Evolutionary conservation across 1,284 basidiomycete genomes (phyloP).

Genomic region (Crepidotus sp.): DNA sequence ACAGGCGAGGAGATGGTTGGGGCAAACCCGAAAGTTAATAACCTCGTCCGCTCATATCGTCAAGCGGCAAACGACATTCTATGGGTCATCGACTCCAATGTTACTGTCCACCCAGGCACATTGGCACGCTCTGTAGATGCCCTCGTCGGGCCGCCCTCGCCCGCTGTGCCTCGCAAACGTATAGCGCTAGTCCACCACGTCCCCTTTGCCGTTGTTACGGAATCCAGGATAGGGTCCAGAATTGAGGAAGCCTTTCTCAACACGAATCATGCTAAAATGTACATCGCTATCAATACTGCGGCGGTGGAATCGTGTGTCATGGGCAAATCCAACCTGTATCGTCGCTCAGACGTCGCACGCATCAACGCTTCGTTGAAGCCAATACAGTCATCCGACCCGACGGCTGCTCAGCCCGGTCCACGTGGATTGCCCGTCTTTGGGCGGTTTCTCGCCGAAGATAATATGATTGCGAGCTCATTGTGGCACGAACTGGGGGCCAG

Average conservation of each 20-base stretch:
- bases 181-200: conserved; percentile 95
- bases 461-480: conserved; percentile 83
- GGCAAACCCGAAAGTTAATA: conserved; percentile 97
- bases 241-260: conserved; percentile 94
- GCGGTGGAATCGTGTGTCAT: conserved; percentile 93
- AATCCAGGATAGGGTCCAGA: conserved; percentile 64
- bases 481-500: conserved; percentile 87
- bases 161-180: conserved; percentile 30
- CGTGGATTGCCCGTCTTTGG: conserved; percentile 73
- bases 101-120: conserved; percentile 73
- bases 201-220: conserved; percentile 77
- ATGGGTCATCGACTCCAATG: conserved; percentile 96
- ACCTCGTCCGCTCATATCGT: conserved; percentile 79
- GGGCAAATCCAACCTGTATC: conserved; percentile 94
- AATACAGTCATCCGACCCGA: conserved; percentile 23
- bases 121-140: conserved; percentile 81
- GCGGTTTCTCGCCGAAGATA: conserved; percentile 88
- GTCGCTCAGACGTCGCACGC: conserved; percentile 77
- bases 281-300: conserved; percentile 86
- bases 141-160: conserved; percentile 36
- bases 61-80: conserved; percentile 82
- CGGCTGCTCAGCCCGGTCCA: conserved; percentile 25
- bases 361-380: conserved; percentile 55
- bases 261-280: conserved; percentile 99
- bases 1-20: conserved; percentile 71